Base-by-base conservation (phyloP, 2,329 filamentous ascomycete species). In the Madurella mycetomatis region DNA sequence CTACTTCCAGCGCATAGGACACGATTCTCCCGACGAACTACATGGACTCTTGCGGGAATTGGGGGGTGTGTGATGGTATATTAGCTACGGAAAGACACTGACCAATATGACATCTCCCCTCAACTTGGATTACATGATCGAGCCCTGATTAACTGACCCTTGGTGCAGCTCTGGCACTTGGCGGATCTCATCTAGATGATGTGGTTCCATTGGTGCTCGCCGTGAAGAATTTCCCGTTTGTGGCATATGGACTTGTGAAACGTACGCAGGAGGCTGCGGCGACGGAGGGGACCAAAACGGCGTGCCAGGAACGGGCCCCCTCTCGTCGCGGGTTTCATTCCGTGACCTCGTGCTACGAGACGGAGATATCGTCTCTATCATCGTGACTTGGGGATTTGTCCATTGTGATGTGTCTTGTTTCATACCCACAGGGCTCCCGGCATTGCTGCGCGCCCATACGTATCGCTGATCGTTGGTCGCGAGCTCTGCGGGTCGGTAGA, bases 41-140 rank as follows among this genome's bases (percentile, higher is more conserved):
- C 46, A 56, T 46, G 49, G 41, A 5, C 19, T 56, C 17, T 5
- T 56, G 11, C 30, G 49, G 34, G 42, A 49, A 7, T 32, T 56
- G 25, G 18, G 46, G 7, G 49, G 4, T n/a, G 2, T 11, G n/a
- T 15, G 12, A 46, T 46, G 43, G 43, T 46, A n/a, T 4, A 32
- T 46, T 34, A 15, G 17, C 25, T 17, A 7, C 25, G 7, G 25
- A 25, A 25, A 25, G 25, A 7, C 25, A 25, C 7, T 25, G 7
- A 25, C 7, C 3, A 25, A 25, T 25, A 7, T 25, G 7, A 25
- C 25, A 25, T 25, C 25, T 25, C 25, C 25, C 13, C 11, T 11
- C 9, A 37, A 5, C 34, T 11, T 37, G 11, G 11, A 37, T 11
- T 37, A 37, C 34, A 37, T 37, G 9, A 37, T 37, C 4, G 34